Base-by-base conservation (phyloP, 345 rosid genomes). In the Rhizophora apiculata region DNA sequence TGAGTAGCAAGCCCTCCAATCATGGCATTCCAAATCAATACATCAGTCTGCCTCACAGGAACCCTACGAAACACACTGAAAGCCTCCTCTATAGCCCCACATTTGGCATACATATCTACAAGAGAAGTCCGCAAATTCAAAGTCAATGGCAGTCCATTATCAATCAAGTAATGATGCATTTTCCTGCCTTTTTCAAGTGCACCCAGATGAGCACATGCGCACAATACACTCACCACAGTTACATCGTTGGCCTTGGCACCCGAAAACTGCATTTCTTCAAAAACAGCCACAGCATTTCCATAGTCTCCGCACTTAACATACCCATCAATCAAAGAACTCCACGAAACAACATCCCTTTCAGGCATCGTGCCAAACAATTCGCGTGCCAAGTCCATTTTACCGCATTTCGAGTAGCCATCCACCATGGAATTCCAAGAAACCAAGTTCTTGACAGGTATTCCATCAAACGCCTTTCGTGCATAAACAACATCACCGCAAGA, bases 191-290 rank as follows among this genome's bases (percentile, higher is more conserved):
- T 78, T 65, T 88, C 80, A 16, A 91, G 81, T 0, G 87, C 89
- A 62, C 98, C 97, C 65, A 86, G 80, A 74, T 83, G 97, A 58
- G 96, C 92, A 78, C 98, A 89, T 69, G 98, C 98, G 32, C 88
- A 82, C 73, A 93, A 70, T 2, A 89, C 87, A 22, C 96, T 94
- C 70, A 91, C 93, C 98, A 91, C 82, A 31, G 98, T 91, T 31
- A 89, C 96, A 74, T 85, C 98, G 51, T 91, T 94, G 8, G 90
- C 91, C 63, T 71, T 80, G 3, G 86, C 78, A 66, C 91, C 86
- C 3, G 37, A 51, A 18, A 0, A 61, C 61, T 72, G 74, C 91
- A 91, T 89, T 69, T 80, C 73, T 67, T 83, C 87, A 1, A 88
- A 91, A n/a, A 91, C 69, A 15, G 71, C 85, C 74, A 89, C 51